Conservation (phyloP, 2,329 filamentous ascomycete species). For the Trichophyton schoenleinii region DNA sequence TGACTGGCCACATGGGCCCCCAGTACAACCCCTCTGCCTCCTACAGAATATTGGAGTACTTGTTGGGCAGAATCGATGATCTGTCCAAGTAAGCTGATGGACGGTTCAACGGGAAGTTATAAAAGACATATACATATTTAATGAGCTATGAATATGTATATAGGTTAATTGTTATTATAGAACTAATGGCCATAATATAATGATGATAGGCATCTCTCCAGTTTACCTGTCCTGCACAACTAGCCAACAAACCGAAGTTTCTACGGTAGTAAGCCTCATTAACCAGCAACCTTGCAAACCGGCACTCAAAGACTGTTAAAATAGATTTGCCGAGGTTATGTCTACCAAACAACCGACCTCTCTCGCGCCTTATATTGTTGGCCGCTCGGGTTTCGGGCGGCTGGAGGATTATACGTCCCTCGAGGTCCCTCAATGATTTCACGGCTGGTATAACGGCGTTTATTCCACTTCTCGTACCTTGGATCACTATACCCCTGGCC, state of each 20-base stretch:
- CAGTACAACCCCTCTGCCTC: conserved; percentile 29
- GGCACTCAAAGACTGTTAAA: neutral
- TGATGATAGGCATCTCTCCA: neutral
- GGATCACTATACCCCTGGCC: neutral
- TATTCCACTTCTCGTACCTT: neutral
- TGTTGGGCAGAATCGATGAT: conserved; percentile 50
- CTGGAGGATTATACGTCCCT: neutral
- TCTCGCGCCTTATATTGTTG: neutral
- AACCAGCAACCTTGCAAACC: neutral
- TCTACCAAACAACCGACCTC: neutral
- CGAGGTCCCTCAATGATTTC: neutral
- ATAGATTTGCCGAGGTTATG: neutral
- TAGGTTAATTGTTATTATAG: neutral
- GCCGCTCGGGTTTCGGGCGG: neutral
- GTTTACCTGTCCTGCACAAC: neutral
- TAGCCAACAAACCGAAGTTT: neutral
- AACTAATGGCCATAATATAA: neutral
- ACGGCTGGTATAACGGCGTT: neutral
- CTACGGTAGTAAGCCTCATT: neutral
- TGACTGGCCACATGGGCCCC: conserved; percentile 50
- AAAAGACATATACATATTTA: neutral
- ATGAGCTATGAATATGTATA: neutral
- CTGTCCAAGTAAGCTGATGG: conserved; percentile 4
- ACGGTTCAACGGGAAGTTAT: too few relatives aligned
- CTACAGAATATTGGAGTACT: conserved; percentile 57